Evolutionary conservation across 805 yeast species (phyloP).

Genomic region (Metschnikowia drakensbergensis): DNA sequence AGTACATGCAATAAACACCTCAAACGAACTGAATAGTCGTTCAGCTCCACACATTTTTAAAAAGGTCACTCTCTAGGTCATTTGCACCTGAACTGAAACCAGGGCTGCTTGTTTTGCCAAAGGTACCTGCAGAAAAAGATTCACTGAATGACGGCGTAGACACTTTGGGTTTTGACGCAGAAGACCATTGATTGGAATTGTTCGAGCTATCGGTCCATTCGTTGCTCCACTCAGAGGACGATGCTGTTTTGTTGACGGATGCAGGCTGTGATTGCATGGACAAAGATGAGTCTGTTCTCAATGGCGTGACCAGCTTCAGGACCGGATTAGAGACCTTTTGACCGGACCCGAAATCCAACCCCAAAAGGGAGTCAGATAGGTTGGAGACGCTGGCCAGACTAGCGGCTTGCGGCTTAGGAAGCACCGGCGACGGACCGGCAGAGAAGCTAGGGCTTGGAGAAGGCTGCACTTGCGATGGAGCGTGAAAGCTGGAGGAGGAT

Average conservation of each 20-base stretch:
- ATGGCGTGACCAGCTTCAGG: not conserved
- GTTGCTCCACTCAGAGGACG: constrained; percentile 23
- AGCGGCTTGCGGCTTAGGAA: constrained; percentile 4
- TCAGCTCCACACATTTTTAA: constrained; percentile 65
- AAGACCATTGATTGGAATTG: constrained; percentile 12
- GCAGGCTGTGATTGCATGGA: not conserved
- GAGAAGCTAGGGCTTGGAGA: constrained; percentile 1
- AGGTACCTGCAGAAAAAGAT: constrained; percentile 9
- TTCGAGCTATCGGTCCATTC: constrained; percentile 33
- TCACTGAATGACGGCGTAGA: constrained; percentile 4
- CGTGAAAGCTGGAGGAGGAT: constrained; percentile 34
- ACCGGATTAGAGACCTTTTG: constrained; percentile 4
- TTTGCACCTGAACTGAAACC: not conserved
- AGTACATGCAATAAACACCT: not conserved
- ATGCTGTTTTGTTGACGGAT: not conserved
- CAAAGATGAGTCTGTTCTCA: not conserved
- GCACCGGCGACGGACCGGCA: constrained; percentile 2
- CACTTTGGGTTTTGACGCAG: constrained; percentile 3
- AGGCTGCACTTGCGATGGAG: not conserved
- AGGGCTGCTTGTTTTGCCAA: constrained; percentile 5
- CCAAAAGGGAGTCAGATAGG: constrained; percentile 21
- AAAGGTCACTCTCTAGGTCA: constrained; percentile 55
- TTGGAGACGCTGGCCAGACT: constrained; percentile 8
- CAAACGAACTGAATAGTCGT: not conserved
- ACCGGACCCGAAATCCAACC: constrained; percentile 18